phyloP scores from a whole-genome alignment of 768 basidiomycete genomes.

The Mycena leptocephala region DNA sequence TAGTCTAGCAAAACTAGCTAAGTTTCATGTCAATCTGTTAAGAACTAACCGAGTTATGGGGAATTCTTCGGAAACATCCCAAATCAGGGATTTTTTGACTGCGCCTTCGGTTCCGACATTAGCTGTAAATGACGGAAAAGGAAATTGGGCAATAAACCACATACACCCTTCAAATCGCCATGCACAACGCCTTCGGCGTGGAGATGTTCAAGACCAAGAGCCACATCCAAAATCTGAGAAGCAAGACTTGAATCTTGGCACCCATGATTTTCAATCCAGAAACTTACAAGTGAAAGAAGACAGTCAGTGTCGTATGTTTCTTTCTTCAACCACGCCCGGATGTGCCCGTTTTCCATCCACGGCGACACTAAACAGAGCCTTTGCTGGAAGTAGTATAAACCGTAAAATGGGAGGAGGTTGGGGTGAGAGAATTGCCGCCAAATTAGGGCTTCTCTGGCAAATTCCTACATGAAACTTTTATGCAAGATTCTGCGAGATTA shows the following conservation, averaged over 20 bases:
- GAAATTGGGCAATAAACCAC: not conserved
- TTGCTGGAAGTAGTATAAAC: constrained; percentile 32
- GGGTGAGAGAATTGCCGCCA: no score
- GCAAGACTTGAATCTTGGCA: not conserved
- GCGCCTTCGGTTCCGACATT: no score
- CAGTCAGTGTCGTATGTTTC: not conserved
- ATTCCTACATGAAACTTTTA: not conserved
- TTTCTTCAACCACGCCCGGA: constrained; percentile 33
- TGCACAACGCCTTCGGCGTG: constrained; percentile 33
- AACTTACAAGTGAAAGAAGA: constrained; percentile 16
- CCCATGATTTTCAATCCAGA: not conserved
- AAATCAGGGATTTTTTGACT: no score
- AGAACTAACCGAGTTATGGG: no score
- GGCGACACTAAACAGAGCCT: constrained; percentile 42
- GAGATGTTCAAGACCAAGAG: constrained; percentile 34
- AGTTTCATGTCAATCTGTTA: no score
- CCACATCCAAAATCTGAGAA: constrained; percentile 32
- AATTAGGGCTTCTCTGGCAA: constrained; percentile 38
- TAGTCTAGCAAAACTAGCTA: no score
- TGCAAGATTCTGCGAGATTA: not conserved
- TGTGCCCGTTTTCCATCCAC: constrained; percentile 49
- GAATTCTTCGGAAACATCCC: no score
- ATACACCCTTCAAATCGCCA: constrained; percentile 38
- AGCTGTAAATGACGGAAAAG: not conserved
- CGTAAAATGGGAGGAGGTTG: constrained; percentile 40